Evolutionary conservation across 345 rosid genomes (phyloP), one percentile per base, ranked within the genome.

Genomic region (Pistacia atlantica): DNA sequence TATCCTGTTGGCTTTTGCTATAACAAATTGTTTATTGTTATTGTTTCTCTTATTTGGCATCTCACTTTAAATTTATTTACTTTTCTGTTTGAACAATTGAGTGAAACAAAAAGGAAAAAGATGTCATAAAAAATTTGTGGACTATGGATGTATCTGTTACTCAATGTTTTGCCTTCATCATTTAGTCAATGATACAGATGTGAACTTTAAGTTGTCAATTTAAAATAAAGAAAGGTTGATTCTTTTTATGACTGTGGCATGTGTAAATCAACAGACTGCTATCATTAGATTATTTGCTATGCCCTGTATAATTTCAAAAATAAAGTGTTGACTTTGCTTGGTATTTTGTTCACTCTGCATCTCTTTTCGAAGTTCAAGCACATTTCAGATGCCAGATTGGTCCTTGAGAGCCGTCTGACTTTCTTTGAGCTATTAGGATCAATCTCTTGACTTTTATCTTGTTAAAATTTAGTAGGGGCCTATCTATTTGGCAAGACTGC

Each of bases 401-500:
- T 22, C 38, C 42, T 22, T 57, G 35, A 71, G 64, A 38, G 6
- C 54, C n/a, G 37, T 18, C 52, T 38, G 63, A 35, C 49, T 13
- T 48, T n/a, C 71, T 67, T 67, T 48, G 45, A 69, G 61, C 54
- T 69, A 2, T 28, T 54, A 52, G 25, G 60, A 69, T 69, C 20
- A 51, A 22, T 66, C 46, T 65, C 28, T 42, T 66, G 28, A 64
- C 49, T 17, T 64, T 52, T 52, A 31, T 16, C 25, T 52, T 9
- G 33, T 18, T 4, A 28, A 69, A 69, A 28, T 69, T 69, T 54
- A 54, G 4, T 4, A 25, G 37, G 37, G 70, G 57, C n/a, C 3
- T 11, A 25, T 67, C 7, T 4, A 25, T 25, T 67, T 5, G 56
- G 13, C 56, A 5, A 42, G 46, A 42, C 46, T 42, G 46, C 46